Base-by-base conservation (phyloP, 192 early-diverging fungal species). In the Mortierella antarctica region DNA sequence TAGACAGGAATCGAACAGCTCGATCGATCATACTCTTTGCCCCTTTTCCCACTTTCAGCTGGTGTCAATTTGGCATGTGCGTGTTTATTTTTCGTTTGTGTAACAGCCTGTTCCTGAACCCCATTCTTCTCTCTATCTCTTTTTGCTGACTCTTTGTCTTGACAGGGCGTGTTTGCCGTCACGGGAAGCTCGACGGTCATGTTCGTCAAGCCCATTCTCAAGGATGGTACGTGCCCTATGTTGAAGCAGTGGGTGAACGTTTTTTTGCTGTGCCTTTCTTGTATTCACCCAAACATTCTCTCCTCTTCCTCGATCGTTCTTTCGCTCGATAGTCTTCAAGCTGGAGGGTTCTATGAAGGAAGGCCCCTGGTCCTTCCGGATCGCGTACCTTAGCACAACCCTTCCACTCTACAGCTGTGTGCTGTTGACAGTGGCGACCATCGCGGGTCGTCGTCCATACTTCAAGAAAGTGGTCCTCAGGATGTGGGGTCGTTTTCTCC, bases 401-500 rank as follows among this genome's bases (percentile, higher is more conserved):
- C 50, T 85, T 4, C 83, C 83, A 2, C 78, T 85, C 44, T 85
- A 85, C 42, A 73, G 70, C 2, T 63, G 74, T 39, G 71, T 85
- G 41, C 62, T 85, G 6, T 57, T 82, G 21, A 63, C 65, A 11
- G 74, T 85, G 13, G 83, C 79, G 14, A 73, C 83, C 17, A 31
- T 85, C 44, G 72, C 72, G 23, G 68, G 83, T 51, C 79, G 80
- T 49, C 70, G 75, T 7, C 67, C 74, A 12, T 85, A 82, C 52
- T 85, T 85, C 57, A 78, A 74, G 57, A 78, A 64, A 8, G 76
- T 85, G 5, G 83, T 85, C 14, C 60, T 74, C 20, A 65, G 83
- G n/a, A 85, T 85, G 83, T 85, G 73, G 69, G 83, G 83, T 41
- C 66, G 83, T 6, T 78, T 85, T 50, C 56, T 85, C 17, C 83